phyloP scores from a whole-genome alignment of 2,329 filamentous ascomycete genomes.

The Pezicula radicicola region DNA sequence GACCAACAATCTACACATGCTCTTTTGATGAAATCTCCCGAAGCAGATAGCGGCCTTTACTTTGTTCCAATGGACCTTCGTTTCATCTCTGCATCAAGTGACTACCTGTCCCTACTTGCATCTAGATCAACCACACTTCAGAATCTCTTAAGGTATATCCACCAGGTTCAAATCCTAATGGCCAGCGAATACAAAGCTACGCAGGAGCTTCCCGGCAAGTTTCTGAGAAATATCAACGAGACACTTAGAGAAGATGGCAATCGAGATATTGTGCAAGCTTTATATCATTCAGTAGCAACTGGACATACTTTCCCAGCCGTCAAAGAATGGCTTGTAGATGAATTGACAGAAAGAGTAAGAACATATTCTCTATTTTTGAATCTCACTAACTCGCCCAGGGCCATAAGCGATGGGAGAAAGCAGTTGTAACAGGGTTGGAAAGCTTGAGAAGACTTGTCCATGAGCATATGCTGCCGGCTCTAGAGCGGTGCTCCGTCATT shows the following conservation, averaged over 20 bases:
- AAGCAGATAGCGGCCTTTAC: constrained; percentile 42
- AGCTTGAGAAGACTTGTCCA: constrained; percentile 76
- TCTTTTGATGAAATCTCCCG: constrained; percentile 55
- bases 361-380: neutral
- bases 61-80: constrained; percentile 80
- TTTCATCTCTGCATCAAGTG: constrained; percentile 74
- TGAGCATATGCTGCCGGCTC: constrained; percentile 82
- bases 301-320: constrained; percentile 74
- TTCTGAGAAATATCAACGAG: constrained; percentile 73
- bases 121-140: constrained; percentile 86
- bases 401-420: constrained; percentile 93
- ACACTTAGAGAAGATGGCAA: constrained; percentile 65
- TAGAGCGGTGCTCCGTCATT: constrained; percentile 80
- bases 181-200: constrained; percentile 79
- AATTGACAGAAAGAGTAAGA: constrained; percentile 72
- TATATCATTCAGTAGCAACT: constrained; percentile 83
- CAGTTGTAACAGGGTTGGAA: constrained; percentile 73
- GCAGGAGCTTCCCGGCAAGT: constrained; percentile 74
- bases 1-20: constrained; percentile 72
- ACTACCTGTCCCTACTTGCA: constrained; percentile 79
- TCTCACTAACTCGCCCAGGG: constrained; percentile 49
- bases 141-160: constrained; percentile 81
- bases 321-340: constrained; percentile 85
- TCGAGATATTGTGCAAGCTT: constrained; percentile 67
- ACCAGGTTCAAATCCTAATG: constrained; percentile 77